Evolutionary conservation across 1,284 basidiomycete species (phyloP).

Genomic region (Apiotrichum mycotoxinovorans): DNA sequence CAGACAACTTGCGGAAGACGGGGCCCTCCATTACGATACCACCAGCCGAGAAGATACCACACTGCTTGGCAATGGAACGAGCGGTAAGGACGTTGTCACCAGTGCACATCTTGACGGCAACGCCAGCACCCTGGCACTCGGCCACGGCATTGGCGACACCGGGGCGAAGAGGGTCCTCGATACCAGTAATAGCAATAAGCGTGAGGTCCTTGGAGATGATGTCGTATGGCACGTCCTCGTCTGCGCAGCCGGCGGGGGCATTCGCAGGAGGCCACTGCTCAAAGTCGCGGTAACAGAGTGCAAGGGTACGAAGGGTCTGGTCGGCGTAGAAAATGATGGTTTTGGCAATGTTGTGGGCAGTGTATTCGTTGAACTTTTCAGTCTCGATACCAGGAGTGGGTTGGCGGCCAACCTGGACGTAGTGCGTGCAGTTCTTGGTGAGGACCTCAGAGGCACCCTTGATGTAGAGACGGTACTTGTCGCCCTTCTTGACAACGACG

Average conservation of each 20-base stretch:
- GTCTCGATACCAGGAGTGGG: slow-evolving; percentile 18
- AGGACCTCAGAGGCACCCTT: slow-evolving; percentile 96
- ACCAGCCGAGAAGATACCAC: slow-evolving; percentile 62
- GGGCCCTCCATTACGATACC: slow-evolving; percentile 63
- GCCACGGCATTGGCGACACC: slow-evolving; percentile 85
- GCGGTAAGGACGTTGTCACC: slow-evolving; percentile 91
- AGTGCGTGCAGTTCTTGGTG: slow-evolving; percentile 64
- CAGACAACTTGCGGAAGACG: slow-evolving; percentile 56
- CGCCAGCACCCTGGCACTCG: slow-evolving; percentile 81
- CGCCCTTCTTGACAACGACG: slow-evolving; percentile 67
- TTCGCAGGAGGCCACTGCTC: slow-evolving; percentile 73
- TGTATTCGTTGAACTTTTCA: slow-evolving; percentile 32
- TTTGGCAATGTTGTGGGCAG: slow-evolving; percentile 32
- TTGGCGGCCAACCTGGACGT: slow-evolving; percentile 62
- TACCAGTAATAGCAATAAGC: slow-evolving; percentile 82
- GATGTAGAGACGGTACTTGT: slow-evolving; percentile 69
- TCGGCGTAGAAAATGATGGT: slow-evolving; percentile 97
- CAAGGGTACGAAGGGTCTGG: slow-evolving; percentile 89
- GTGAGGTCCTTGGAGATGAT: slow-evolving; percentile 70
- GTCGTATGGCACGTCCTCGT: slow-evolving; percentile 63
- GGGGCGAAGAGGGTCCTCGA: slow-evolving; percentile 90
- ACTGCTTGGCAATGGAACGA: slow-evolving; percentile 89
- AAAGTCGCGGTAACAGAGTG: slow-evolving; percentile 88
- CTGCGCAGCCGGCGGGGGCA: slow-evolving; percentile 56
- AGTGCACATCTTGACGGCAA: slow-evolving; percentile 98